Evolutionary conservation across 805 yeast genomes (phyloP), one percentile per base, ranked within the genome.

Genomic region (Wickerhamomyces silvicola): DNA sequence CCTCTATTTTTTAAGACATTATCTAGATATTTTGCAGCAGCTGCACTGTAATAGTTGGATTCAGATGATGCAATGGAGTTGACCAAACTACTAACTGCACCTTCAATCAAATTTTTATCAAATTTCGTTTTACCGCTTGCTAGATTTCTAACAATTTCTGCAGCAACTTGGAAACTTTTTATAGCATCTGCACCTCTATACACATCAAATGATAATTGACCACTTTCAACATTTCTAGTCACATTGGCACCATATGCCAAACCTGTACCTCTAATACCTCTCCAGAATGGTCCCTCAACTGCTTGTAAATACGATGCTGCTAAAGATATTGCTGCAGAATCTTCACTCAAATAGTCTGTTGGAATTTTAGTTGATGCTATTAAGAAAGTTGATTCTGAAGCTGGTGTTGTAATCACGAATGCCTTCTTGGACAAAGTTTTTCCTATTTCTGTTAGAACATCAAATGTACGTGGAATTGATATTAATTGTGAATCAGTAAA

Each of bases 271-370:
- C 98, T 74, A 21, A 92, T 83, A 35, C 94, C 95, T 48, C 85
- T 73, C 97, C 97, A 90, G 41, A 90, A 80, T 22, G 97, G 98
- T 3, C 98, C 98, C 56, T 92, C 98, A 13, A 85, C 86, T 22
- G 86, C 81, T 42, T 80, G 82, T 35, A 92, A 63, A 46, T 78
- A 81, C 34, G 82, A 87, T 6, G 81, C 69, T 6, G 87, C 84
- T 18, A 88, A 67, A 0, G 80, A 70, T 24, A 90, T 66, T 17
- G 78, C 80, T 31, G 81, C 77, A 19, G 78, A 64, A 45, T 88
- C 95, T 14, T 65, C 61, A 29, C 75, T 67, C 10, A 55, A 46
- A 42, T 70, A 77, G 35, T 63, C 66, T 2, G 68, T 60, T 2
- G 90, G 85, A 10, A 81, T 73, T 2, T 60, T 61, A 0, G 94